These are phyloP conservation scores for Cladosporium sp. DNA, from an alignment of 2,329 filamentous ascomycete species.

Conservation along the genomic window DNA sequence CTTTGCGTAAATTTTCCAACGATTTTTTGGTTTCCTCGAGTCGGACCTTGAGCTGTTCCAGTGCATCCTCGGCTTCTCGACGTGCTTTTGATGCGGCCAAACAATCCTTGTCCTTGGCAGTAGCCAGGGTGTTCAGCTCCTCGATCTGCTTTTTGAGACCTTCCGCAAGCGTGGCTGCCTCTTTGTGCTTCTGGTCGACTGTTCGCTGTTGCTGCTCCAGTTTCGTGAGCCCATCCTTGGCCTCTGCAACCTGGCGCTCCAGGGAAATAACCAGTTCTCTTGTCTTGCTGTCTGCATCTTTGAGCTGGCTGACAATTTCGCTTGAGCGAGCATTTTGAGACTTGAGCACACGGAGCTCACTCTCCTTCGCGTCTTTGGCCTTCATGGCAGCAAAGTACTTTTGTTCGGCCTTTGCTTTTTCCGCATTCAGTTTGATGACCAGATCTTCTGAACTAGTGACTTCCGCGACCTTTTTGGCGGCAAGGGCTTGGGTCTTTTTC, in stretches of 20 bases:
- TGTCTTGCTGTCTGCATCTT: conserved; percentile 79
- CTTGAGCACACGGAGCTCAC: conserved; percentile 73
- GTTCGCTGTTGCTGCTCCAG: conserved; percentile 69
- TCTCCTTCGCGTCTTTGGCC: conserved; percentile 78
- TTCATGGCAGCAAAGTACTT: conserved; percentile 97
- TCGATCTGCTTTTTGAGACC: conserved; percentile 69
- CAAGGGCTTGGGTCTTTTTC: conserved; percentile 80
- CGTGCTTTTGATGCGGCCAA: conserved; percentile 60
- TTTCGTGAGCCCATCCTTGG: conserved; percentile 71
- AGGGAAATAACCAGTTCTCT: conserved; percentile 73
- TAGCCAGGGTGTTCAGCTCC: conserved; percentile 70
- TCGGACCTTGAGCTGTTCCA: conserved; percentile 73
- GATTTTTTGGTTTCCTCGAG: conserved; percentile 77
- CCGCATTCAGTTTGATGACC: conserved; percentile 66
- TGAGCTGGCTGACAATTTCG: conserved; percentile 88
- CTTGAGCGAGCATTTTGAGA: conserved; percentile 84
- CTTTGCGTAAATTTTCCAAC: conserved; percentile 78
- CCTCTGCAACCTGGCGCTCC: conserved; percentile 84
- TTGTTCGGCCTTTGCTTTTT: conserved; percentile 95
- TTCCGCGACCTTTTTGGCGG: conserved; percentile 82
- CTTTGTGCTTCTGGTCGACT: conserved; percentile 66
- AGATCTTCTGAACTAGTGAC: conserved; percentile 73
- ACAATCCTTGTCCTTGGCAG: conserved; percentile 68
- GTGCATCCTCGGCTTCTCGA: conserved; percentile 62
- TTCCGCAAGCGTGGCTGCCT: conserved; percentile 67